Percentiles rank a stretch among this genome's conserved stretches.
Evolutionary conservation across 2,329 filamentous ascomycete species (phyloP).

Genomic region (Pseudogymnoascus sp.): DNA sequence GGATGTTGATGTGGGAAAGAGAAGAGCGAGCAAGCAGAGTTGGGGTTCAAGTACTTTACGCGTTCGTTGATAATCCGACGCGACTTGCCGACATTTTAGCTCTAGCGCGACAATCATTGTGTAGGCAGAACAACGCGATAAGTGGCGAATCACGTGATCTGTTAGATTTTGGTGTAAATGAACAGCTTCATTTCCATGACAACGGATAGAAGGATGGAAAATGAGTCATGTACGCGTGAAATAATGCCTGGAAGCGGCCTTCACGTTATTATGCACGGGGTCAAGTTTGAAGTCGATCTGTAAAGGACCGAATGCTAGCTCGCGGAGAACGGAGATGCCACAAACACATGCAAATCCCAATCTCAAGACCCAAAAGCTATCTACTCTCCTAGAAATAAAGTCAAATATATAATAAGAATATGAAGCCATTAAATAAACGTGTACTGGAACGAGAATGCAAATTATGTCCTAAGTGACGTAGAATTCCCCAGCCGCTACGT

Average conservation of each 20-base stretch:
- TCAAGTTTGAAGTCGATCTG: background rate
- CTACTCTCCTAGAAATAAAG: background rate
- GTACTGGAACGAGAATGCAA: background rate
- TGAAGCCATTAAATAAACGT: background rate
- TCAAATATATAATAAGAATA: background rate
- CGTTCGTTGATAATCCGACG: constrained; percentile 10
- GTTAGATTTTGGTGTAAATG: background rate
- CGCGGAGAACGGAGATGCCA: background rate
- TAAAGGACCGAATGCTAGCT: background rate
- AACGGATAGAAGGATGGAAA: background rate
- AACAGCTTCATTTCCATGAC: background rate
- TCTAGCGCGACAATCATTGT: constrained; percentile 9
- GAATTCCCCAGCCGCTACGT: background rate
- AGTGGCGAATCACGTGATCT: background rate
- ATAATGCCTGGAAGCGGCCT: background rate
- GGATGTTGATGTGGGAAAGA: constrained; percentile 9
- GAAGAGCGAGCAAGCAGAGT: constrained; percentile 5
- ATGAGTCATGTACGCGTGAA: constrained; percentile 1
- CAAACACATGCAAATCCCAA: background rate
- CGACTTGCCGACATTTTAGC: constrained; percentile 6
- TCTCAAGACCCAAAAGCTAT: too few species aligned
- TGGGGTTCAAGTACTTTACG: constrained; percentile 13
- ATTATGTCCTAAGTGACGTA: background rate
- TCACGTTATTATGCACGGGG: background rate
- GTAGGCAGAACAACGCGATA: constrained; percentile 6